Base-by-base conservation (phyloP, 2,329 filamentous ascomycete species). In the Hypoxylon sp. region DNA sequence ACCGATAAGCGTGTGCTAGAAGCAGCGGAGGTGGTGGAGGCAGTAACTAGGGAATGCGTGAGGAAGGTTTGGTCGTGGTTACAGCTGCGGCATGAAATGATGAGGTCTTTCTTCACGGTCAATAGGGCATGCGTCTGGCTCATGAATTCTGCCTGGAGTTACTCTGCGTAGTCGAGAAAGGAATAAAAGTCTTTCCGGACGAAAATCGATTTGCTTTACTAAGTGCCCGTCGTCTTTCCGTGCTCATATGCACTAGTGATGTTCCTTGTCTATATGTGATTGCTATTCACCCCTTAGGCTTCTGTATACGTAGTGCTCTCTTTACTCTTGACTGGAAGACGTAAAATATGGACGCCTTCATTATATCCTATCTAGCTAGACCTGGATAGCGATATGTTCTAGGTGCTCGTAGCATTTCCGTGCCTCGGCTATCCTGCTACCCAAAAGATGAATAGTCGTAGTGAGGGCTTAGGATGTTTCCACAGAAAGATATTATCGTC, bases 1-100 rank as follows among this genome's bases (percentile, higher is more conserved):
- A 97, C 92, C 90, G 94, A 85, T 97, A 92, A 85, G 72, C 62
- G 72, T 65, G 48, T 71, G 65, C 70, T 42, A 52, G 67, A 58
- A 40, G 53, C 33, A 49, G 67, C 50, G 40, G 40, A 36, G 30
- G 42, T 11, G 26, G 64, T 36, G 32, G 32, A n/a, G 32, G 36
- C 49, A 30, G 59, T 42, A 48, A 48, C 20, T 66, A 68, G 68
- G 68, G 67, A 62, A 46, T 40, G 61, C 59, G 67, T 57, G 55
- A 66, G 61, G 70, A 68, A 55, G 65, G 52, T 64, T 53, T 64
- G 72, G 71, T 73, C 73, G 65, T 69, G 73, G 72, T 70, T 74
- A 73, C 69, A 68, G 67, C 70, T 74, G 72, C 69, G 70, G 68
- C 71, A 73, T 65, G 71, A 71, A 64, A 72, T 72, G 70, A 73